Conservation (phyloP, 225 moss, liverwort and hornwort species). For the Thuidium tamariscinum region DNA sequence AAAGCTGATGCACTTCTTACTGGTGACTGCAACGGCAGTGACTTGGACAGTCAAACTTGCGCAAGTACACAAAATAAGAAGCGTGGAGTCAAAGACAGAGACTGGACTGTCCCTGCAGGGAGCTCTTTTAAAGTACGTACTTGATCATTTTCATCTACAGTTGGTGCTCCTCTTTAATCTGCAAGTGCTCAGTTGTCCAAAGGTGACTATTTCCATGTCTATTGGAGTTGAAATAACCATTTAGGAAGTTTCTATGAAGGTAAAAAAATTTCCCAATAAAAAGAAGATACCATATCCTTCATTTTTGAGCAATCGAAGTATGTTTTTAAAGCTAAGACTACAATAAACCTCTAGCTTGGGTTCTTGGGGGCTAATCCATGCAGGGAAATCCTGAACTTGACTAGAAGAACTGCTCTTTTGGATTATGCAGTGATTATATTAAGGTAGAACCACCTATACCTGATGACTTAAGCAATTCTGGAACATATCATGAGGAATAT, state of each 20-base stretch:
- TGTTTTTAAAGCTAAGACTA: not conserved
- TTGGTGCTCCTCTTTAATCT: not conserved
- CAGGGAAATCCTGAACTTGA: not conserved
- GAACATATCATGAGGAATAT: too few relatives aligned
- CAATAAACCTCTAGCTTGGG: not conserved
- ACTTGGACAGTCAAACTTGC: conserved; percentile 15
- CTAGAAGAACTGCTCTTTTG: not conserved
- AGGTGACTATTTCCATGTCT: not conserved
- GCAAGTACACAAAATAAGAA: not conserved
- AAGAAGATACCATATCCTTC: too few relatives aligned
- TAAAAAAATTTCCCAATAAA: not conserved
- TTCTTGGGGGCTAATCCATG: not conserved
- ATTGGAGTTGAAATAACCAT: not conserved
- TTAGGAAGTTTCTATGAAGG: not conserved
- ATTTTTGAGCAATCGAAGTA: not conserved
- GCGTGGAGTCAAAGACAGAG: not conserved
- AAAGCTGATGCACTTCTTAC: not conserved
- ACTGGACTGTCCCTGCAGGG: not conserved
- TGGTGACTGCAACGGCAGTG: conserved; percentile 10
- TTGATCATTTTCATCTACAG: not conserved
- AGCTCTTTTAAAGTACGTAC: conserved; percentile 20
- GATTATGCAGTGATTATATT: not conserved
- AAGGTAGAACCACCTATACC: too few relatives aligned
- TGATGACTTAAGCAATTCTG: too few relatives aligned
- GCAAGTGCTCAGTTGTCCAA: not conserved